These are phyloP conservation scores for Boletellus sp. DNA, from an alignment of 768 basidiomycete species.

Conservation along the genomic window DNA sequence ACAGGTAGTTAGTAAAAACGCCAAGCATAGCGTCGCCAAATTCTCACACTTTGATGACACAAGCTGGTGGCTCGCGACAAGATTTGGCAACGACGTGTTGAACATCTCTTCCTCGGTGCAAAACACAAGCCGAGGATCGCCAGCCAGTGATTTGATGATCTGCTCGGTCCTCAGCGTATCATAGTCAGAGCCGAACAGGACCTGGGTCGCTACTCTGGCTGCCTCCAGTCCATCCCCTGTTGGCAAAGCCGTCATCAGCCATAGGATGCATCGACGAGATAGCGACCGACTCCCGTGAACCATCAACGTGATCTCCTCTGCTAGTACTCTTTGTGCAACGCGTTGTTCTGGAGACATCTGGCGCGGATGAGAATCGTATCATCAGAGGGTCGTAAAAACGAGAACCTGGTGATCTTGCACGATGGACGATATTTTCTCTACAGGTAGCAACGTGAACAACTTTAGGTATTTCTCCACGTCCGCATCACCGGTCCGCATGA, in stretches of 20 bases:
- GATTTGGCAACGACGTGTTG: conserved; percentile 51
- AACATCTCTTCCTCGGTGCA: conserved; percentile 50
- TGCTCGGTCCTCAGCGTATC: conserved; percentile 49
- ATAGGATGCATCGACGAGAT: not conserved
- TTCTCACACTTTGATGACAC: conserved; percentile 61
- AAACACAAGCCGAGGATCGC: conserved; percentile 63
- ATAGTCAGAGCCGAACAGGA: conserved; percentile 41
- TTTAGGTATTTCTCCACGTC: conserved; percentile 79
- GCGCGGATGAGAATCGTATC: not conserved
- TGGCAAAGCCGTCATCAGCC: conserved; percentile 2
- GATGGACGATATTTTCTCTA: conserved; percentile 51
- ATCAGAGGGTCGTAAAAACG: not conserved
- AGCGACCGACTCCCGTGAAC: conserved; percentile 50
- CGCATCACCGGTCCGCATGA: conserved; percentile 73
- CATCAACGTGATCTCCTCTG: conserved; percentile 56
- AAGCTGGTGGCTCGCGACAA: conserved; percentile 58
- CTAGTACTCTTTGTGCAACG: conserved; percentile 48
- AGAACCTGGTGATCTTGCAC: conserved; percentile 58
- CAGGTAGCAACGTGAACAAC: conserved; percentile 74
- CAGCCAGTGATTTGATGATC: conserved; percentile 56
- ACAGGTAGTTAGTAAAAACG: conserved; percentile 7
- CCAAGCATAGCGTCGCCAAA: conserved; percentile 5
- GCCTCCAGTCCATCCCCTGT: conserved; percentile 38
- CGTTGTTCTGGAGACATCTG: conserved; percentile 37
- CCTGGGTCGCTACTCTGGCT: conserved; percentile 43